These are phyloP conservation scores for Castanea sativa DNA, from an alignment of 306 rosid genomes.

Conservation along the genomic window DNA sequence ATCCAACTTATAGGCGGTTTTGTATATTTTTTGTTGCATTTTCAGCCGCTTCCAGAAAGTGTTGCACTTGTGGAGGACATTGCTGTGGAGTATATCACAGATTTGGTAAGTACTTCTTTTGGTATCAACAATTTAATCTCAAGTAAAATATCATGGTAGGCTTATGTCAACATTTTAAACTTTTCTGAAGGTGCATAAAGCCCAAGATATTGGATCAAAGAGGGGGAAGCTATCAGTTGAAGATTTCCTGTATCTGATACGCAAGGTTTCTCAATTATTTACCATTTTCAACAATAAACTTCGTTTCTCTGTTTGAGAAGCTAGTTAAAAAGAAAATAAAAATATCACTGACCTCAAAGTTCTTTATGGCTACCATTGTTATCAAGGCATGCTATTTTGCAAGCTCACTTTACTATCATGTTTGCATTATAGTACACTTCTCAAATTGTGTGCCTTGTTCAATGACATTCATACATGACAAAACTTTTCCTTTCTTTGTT, in stretches of 20 bases:
- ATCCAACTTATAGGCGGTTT: neutral
- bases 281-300: neutral
- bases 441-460: neutral
- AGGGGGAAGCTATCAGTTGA: slow-evolving; percentile 88
- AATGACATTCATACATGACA: neutral
- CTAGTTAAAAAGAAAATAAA: too few relatives aligned
- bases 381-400: neutral
- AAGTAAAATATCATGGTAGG: neutral
- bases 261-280: slow-evolving; percentile 53
- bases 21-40: neutral
- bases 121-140: neutral
- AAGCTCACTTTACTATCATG: too few relatives aligned
- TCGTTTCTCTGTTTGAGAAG: neutral
- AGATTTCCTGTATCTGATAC: slow-evolving; percentile 83
- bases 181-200: slow-evolving; percentile 75
- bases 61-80: slow-evolving; percentile 90
- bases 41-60: slow-evolving; percentile 90
- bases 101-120: slow-evolving; percentile 46
- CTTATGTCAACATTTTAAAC: slow-evolving; percentile 11
- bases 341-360: neutral
- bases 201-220: slow-evolving; percentile 88
- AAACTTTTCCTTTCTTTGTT: neutral
- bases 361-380: neutral
- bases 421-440: too few relatives aligned
- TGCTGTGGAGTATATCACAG: slow-evolving; percentile 81